Percentiles rank a stretch among this genome's conserved stretches.
These are phyloP conservation scores for Skeletonema grethae DNA, from an alignment of 108 stramenopile species.

Conservation along the genomic window DNA sequence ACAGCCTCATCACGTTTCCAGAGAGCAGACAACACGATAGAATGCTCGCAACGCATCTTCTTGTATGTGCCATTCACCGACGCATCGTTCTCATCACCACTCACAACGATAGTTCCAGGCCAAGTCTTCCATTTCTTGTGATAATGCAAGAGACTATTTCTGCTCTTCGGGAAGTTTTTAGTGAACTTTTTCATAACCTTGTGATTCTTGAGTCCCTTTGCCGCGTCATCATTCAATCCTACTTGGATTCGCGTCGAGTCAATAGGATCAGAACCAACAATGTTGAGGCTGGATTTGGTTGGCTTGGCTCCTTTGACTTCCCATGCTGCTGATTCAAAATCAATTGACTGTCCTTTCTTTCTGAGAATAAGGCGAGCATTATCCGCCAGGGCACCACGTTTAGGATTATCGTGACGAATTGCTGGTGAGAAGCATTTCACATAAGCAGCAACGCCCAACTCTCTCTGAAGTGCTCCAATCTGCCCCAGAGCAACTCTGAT, in stretches of 20 bases:
- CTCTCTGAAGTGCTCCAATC: slow-evolving; percentile 23
- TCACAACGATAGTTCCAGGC: slow-evolving; percentile 39
- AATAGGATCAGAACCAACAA: slow-evolving; percentile 34
- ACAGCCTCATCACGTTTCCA: slow-evolving; percentile 32
- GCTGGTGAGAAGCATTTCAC: slow-evolving; percentile 55
- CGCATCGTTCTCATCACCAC: slow-evolving; percentile 24
- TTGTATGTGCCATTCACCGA: slow-evolving; percentile 46
- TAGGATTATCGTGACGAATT: slow-evolving; percentile 49
- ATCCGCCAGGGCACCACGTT: slow-evolving; percentile 45
- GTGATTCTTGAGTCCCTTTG: slow-evolving; percentile 30
- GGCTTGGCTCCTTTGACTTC: slow-evolving; percentile 27
- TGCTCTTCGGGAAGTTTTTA: slow-evolving; percentile 29
- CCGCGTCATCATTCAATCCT: slow-evolving; percentile 45
- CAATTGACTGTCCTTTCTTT: slow-evolving; percentile 8
- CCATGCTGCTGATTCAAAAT: slow-evolving; percentile 16
- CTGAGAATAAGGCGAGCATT: slow-evolving; percentile 41
- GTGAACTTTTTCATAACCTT: slow-evolving; percentile 20
- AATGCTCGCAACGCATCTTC: slow-evolving; percentile 38
- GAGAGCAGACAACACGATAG: slow-evolving; percentile 40
- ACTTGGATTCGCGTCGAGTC: slow-evolving; percentile 39
- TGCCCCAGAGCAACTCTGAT: slow-evolving; percentile 46
- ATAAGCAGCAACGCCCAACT: slow-evolving; percentile 45
- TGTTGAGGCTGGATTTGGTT: slow-evolving; percentile 8
- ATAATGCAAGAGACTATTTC: slow-evolving; percentile 44
- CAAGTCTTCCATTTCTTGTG: slow-evolving; percentile 47